Base-by-base conservation (phyloP, 441 rosid genomes). In the Geranium incanum region DNA sequence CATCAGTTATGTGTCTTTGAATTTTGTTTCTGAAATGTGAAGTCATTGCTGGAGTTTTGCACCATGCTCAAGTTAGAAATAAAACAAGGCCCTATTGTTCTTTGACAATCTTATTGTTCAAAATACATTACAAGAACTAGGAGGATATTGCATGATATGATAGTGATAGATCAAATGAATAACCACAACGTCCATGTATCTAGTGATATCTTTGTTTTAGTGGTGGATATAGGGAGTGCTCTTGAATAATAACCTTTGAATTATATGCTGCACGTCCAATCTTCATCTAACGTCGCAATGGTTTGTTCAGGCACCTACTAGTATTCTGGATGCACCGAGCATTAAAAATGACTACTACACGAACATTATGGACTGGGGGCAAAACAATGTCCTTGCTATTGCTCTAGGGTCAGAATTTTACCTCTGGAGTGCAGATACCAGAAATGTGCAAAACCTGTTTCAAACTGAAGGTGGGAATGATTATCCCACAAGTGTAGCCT, bases 281-380 rank as follows among this genome's bases (percentile, higher is more conserved):
- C 33, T 21, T 37, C 38, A 55, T 23, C 60, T 37, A 43, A 28
- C 36, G 16, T 70, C 70, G 68, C 38, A 64, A 74, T 8, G 78
- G 23, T 45, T 8, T 60, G 12, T 76, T 77, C 72, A 86, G 88
- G 68, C 16, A 57, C 85, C 76, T 77, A 71, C 74, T 39, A 81
- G 78, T 76, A 60, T 81, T 68, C 72, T 87, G 62, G 89, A 87
- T 68, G 89, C 89, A 16, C 87, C 89, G 36, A 55, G 75, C 37
- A 72, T 84, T 3, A 75, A 28, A 69, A 73, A 85, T 72, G 84
- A 83, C 68, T 84, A 52, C 80, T 81, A 84, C 68, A 36, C 64
- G 65, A 85, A 83, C 78, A 63, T 81, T 16, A 70, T 84, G 67
- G 86, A 82, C 36, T 87, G 85, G 91, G 91, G 88, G 15, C 78